These are phyloP conservation scores for Funneliformis mosseae DNA, from an alignment of 192 early-diverging fungal genomes.

Conservation along the genomic window DNA sequence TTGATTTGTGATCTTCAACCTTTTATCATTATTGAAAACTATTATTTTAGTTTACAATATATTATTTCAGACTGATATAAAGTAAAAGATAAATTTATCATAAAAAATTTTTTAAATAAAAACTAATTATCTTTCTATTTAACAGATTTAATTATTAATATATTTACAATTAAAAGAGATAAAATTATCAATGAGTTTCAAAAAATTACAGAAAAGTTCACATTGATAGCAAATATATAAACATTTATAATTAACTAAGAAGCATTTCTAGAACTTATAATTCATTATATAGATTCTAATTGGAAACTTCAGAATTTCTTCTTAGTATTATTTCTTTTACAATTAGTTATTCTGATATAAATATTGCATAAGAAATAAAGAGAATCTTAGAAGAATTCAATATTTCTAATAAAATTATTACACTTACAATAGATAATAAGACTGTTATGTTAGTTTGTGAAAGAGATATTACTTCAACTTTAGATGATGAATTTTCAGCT, in stretches of 20 bases:
- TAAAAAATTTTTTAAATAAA: too few species aligned
- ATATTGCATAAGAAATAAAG: background rate
- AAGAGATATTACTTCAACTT: background rate
- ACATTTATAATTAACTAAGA: background rate
- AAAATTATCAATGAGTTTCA: background rate
- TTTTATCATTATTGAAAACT: background rate
- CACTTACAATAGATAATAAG: slow-evolving; percentile 26
- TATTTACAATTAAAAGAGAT: background rate
- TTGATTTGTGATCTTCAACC: slow-evolving; percentile 10
- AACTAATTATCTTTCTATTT: too few species aligned
- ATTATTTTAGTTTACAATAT: background rate
- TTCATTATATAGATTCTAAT: slow-evolving; percentile 12
- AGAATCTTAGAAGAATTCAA: background rate
- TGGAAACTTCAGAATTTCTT: slow-evolving; percentile 12
- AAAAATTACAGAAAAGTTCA: background rate
- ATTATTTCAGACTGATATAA: background rate
- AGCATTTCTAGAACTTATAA: slow-evolving; percentile 13
- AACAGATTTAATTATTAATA: background rate
- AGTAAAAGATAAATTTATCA: too few species aligned
- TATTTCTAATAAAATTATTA: background rate
- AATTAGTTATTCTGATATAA: background rate
- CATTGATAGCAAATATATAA: slow-evolving; percentile 12
- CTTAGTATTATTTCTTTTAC: slow-evolving; percentile 11
- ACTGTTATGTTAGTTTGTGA: slow-evolving; percentile 7
- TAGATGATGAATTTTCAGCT: background rate